These are phyloP conservation scores for Pichia nanzhaoensis DNA, from an alignment of 805 yeast species.

Conservation along the genomic window DNA sequence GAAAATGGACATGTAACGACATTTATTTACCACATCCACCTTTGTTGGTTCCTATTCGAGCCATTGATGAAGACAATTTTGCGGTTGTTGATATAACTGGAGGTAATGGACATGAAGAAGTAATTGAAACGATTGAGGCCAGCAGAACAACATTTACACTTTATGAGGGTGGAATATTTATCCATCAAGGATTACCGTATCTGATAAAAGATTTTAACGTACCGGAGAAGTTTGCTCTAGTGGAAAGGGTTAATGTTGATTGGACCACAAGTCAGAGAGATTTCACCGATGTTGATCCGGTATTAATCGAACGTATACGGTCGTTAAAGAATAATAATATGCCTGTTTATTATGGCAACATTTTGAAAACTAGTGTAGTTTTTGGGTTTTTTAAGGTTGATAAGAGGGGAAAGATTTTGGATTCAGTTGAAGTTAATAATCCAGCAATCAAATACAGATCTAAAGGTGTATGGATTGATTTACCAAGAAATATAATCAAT, in stretches of 20 bases:
- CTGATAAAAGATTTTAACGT: conserved; percentile 78
- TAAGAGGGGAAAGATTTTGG: conserved; percentile 69
- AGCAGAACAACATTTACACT: conserved; percentile 84
- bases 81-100: conserved; percentile 90
- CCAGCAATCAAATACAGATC: conserved; percentile 70
- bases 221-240: conserved; percentile 75
- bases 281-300: conserved; percentile 87
- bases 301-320: conserved; percentile 57
- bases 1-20: conserved; percentile 49
- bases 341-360: conserved; percentile 71
- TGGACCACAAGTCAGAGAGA: conserved; percentile 93
- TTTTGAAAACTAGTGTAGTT: conserved; percentile 66
- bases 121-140: conserved; percentile 86
- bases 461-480: conserved; percentile 89
- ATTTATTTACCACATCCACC: conserved; percentile 79
- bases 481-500: conserved; percentile 61
- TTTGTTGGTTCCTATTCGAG: conserved; percentile 67
- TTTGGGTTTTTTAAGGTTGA: conserved; percentile 92
- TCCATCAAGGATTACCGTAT: conserved; percentile 91
- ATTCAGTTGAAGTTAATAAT: conserved; percentile 85
- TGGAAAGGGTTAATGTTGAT: conserved; percentile 82
- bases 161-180: conserved; percentile 86
- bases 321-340: conserved; percentile 45
- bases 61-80: conserved; percentile 71
- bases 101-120: conserved; percentile 60